Conservation (phyloP, 225 moss, liverwort and hornwort species). For the Marchantia polymorpha region DNA sequence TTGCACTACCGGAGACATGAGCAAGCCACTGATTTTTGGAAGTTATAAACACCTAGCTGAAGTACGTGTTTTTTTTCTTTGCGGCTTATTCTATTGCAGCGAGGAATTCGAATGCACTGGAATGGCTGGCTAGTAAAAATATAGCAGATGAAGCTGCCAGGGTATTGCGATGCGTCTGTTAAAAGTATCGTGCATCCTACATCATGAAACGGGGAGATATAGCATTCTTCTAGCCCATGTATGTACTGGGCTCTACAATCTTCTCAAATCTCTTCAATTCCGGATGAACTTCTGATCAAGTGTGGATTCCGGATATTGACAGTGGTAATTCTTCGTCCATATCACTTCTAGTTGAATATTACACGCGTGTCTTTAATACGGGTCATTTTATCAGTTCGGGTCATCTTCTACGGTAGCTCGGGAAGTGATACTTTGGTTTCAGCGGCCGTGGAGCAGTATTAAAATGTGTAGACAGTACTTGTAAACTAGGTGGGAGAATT, state of each 20-base stretch:
- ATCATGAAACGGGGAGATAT: slow-evolving; percentile 75
- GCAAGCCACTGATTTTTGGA: no score
- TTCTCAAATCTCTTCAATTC: background rate
- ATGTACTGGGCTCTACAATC: background rate
- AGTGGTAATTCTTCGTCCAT: background rate
- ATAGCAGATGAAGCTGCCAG: slow-evolving; percentile 72
- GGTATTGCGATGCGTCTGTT: slow-evolving; percentile 67
- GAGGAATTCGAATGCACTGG: slow-evolving; percentile 25
- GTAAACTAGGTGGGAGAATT: slow-evolving; percentile 59
- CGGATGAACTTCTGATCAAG: background rate
- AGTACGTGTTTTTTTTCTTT: no score
- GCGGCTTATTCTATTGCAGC: background rate
- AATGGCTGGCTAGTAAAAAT: slow-evolving; percentile 66
- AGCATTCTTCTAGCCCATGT: slow-evolving; percentile 76
- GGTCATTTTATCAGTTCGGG: no score
- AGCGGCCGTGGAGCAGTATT: background rate
- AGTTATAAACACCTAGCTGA: no score
- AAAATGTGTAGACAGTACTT: background rate
- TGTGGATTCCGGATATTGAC: background rate
- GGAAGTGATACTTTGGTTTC: no score
- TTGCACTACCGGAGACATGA: no score
- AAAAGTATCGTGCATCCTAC: slow-evolving; percentile 74
- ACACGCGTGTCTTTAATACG: background rate
- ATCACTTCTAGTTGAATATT: background rate
- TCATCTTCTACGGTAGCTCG: no score